phyloP scores from a whole-genome alignment of 768 basidiomycete genomes.

The Mycena rosella region DNA sequence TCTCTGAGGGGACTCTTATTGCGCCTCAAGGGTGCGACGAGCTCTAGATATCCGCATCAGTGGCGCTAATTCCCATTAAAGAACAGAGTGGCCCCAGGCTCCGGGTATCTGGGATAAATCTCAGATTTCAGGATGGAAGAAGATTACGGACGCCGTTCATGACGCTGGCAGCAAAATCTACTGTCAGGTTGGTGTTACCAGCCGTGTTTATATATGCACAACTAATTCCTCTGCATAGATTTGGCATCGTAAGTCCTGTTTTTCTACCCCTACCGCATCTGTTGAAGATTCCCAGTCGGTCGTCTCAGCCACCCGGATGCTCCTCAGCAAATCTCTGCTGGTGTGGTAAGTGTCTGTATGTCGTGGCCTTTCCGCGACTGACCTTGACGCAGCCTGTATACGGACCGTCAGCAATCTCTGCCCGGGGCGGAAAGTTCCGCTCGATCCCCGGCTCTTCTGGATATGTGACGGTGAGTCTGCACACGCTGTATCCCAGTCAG shows the following conservation, averaged over 20 bases:
- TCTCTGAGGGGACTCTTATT: not conserved
- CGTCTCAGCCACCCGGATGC: not conserved
- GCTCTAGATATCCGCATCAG: not conserved
- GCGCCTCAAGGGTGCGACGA: not conserved
- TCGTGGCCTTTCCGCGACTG: not conserved
- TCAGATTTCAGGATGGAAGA: constrained; percentile 19
- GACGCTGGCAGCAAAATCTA: not conserved
- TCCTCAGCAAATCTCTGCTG: no score
- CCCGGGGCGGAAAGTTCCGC: constrained; percentile 45
- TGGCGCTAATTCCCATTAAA: not conserved
- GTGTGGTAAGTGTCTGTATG: no score
- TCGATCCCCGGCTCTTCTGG: constrained; percentile 39
- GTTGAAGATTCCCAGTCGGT: not conserved
- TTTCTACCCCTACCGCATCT: not conserved
- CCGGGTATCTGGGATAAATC: not conserved
- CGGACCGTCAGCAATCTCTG: constrained; percentile 32
- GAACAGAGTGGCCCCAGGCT: not conserved
- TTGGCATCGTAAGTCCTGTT: constrained; percentile 16
- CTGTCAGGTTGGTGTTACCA: no score
- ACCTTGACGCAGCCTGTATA: constrained; percentile 18
- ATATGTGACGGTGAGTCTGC: constrained; percentile 37
- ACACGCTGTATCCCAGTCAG: no score
- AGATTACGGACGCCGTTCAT: not conserved
- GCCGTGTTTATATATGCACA: not conserved
- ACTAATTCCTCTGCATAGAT: constrained; percentile 27